These are phyloP conservation scores for Aspergillus diversus DNA, from an alignment of 495 filamentous ascomycete species.

Conservation along the genomic window DNA sequence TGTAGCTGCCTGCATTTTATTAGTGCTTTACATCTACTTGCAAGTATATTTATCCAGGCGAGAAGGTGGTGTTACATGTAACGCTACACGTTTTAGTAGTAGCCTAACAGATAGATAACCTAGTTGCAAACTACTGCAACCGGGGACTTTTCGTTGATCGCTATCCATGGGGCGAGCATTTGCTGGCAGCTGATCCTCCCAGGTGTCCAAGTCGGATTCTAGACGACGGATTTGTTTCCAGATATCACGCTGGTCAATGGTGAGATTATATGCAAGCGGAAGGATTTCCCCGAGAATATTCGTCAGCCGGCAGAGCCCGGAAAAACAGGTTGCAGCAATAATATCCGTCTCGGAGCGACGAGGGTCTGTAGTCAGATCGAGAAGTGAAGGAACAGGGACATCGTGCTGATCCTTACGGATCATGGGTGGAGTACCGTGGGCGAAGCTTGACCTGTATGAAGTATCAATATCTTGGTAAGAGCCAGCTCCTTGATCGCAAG, in stretches of 20 bases:
- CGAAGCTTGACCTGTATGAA: constrained; percentile 34
- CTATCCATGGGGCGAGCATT: constrained; percentile 22
- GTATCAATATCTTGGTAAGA: not conserved
- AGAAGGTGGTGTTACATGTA: constrained; percentile 18
- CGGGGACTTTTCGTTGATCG: constrained; percentile 26
- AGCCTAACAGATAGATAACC: constrained; percentile 36
- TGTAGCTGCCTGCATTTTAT: constrained; percentile 17
- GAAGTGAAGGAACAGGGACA: constrained; percentile 34
- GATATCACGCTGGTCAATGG: constrained; percentile 24
- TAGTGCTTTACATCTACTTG: not conserved
- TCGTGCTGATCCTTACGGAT: constrained; percentile 35
- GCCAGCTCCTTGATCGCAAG: not conserved
- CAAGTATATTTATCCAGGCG: not conserved
- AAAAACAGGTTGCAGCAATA: constrained; percentile 29
- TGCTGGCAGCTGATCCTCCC: constrained; percentile 28
- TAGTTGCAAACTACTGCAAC: constrained; percentile 37
- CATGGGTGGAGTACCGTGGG: constrained; percentile 37
- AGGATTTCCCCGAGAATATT: constrained; percentile 42
- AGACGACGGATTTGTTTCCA: constrained; percentile 26
- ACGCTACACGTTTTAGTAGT: constrained; percentile 33
- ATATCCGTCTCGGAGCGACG: constrained; percentile 11
- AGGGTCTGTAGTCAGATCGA: constrained; percentile 15
- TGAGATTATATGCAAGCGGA: constrained; percentile 35
- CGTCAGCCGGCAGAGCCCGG: constrained; percentile 39
- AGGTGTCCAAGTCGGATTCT: constrained; percentile 31